These are phyloP conservation scores for Diaporthe vaccinii DNA, from an alignment of 2,329 filamentous ascomycete genomes.

Conservation along the genomic window DNA sequence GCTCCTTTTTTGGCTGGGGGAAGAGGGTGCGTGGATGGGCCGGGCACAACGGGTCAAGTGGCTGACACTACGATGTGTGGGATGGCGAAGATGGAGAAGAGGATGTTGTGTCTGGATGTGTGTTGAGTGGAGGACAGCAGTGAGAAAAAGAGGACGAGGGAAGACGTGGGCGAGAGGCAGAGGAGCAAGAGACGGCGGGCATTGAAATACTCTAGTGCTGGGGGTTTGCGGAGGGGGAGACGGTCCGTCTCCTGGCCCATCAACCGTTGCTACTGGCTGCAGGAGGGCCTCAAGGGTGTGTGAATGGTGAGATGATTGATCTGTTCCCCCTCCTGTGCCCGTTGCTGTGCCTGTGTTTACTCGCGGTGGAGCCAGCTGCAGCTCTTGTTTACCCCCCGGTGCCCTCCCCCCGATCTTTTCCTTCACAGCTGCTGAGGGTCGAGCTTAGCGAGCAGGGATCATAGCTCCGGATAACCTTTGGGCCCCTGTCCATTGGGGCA, in stretches of 20 bases:
- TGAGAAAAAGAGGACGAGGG: slow-evolving; percentile 36
- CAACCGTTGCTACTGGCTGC: slow-evolving; percentile 25
- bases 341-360: slow-evolving; percentile 38
- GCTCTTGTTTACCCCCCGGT: slow-evolving; percentile 32
- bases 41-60: slow-evolving; percentile 44
- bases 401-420: slow-evolving; percentile 29
- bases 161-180: slow-evolving; percentile 35
- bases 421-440: slow-evolving; percentile 33
- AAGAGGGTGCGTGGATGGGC: slow-evolving; percentile 31
- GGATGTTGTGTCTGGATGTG: slow-evolving; percentile 38
- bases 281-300: not conserved
- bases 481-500: slow-evolving; percentile 26
- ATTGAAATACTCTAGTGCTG: slow-evolving; percentile 40
- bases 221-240: slow-evolving; percentile 40
- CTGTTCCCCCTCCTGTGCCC: not conserved
- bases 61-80: slow-evolving; percentile 44
- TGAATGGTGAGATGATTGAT: slow-evolving; percentile 1
- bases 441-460: slow-evolving; percentile 37
- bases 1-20: slow-evolving; percentile 42
- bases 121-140: slow-evolving; percentile 44
- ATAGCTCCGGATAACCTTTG: slow-evolving; percentile 35
- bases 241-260: slow-evolving; percentile 28
- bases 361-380: slow-evolving; percentile 39
- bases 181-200: slow-evolving; percentile 42
- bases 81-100: slow-evolving; percentile 43